Evolutionary conservation across 257 asterid species (phyloP).

Genomic region (Nemophila menziesii): DNA sequence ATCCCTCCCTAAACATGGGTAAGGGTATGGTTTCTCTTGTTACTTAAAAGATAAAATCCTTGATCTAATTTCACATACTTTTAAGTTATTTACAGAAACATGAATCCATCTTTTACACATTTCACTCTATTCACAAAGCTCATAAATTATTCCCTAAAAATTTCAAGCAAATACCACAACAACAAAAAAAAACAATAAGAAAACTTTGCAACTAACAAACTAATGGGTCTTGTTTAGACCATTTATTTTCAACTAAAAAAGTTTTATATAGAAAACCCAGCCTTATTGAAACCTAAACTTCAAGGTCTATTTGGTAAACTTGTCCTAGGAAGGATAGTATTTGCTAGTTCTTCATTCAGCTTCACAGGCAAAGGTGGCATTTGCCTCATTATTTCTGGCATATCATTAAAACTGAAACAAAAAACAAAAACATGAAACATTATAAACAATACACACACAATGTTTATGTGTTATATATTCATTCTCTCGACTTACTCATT

Average conservation of each 20-base stretch:
- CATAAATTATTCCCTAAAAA: not conserved
- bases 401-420: slow-evolving; percentile 43
- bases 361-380: slow-evolving; percentile 79
- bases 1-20: no score
- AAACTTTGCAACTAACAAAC: slow-evolving; percentile 14
- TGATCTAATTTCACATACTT: not conserved
- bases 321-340: slow-evolving; percentile 36
- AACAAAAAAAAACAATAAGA: not conserved
- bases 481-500: slow-evolving; percentile 46
- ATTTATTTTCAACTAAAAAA: slow-evolving; percentile 16
- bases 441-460: slow-evolving; percentile 1
- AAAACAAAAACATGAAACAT: not conserved
- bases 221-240: slow-evolving; percentile 13
- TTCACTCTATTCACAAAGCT: slow-evolving; percentile 7
- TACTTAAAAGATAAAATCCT: not conserved
- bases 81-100: slow-evolving; percentile 8
- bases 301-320: slow-evolving; percentile 28
- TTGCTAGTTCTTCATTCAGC: slow-evolving; percentile 61
- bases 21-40: no score
- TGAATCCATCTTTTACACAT: slow-evolving; percentile 4
- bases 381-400: slow-evolving; percentile 62
- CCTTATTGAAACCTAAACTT: slow-evolving; percentile 7
- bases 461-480: slow-evolving; percentile 3
- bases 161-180: slow-evolving; percentile 8
- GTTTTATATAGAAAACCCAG: slow-evolving; percentile 5